Conservation (phyloP, 2,329 filamentous ascomycete species). For the Colletotrichum euphorbiae region DNA sequence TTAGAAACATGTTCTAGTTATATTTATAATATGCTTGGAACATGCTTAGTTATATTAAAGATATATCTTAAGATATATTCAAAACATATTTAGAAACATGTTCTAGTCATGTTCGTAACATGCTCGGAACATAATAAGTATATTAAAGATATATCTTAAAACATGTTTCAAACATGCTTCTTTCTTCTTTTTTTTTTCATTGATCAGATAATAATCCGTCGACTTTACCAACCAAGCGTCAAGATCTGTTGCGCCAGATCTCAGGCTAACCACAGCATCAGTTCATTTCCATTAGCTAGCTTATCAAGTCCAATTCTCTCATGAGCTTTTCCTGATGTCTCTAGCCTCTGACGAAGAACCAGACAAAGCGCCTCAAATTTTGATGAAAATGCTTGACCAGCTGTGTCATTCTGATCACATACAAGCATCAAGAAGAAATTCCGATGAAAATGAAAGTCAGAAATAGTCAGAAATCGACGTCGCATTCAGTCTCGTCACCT, state of each 20-base stretch:
- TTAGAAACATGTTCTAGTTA: too few relatives aligned
- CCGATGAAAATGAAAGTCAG: background rate
- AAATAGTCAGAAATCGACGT: background rate
- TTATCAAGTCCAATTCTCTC: background rate
- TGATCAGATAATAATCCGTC: background rate
- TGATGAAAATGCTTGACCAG: background rate
- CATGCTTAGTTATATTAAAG: too few relatives aligned
- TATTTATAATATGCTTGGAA: too few relatives aligned
- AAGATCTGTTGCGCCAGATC: constrained; percentile 13
- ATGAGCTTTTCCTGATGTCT: background rate
- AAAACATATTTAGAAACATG: too few relatives aligned
- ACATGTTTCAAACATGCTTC: too few relatives aligned
- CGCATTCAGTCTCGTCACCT: background rate
- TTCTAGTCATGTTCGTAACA: too few relatives aligned
- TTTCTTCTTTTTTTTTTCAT: too few relatives aligned
- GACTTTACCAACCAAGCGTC: background rate
- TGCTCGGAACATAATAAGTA: too few relatives aligned
- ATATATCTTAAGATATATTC: too few relatives aligned
- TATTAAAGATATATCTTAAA: too few relatives aligned
- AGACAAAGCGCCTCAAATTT: background rate
- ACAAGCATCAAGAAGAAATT: background rate
- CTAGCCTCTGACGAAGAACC: background rate
- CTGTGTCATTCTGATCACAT: background rate
- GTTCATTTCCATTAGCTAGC: background rate
- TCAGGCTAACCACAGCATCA: background rate